Conservation (phyloP, 345 rosid species). For the Capsella bursapastoris region DNA sequence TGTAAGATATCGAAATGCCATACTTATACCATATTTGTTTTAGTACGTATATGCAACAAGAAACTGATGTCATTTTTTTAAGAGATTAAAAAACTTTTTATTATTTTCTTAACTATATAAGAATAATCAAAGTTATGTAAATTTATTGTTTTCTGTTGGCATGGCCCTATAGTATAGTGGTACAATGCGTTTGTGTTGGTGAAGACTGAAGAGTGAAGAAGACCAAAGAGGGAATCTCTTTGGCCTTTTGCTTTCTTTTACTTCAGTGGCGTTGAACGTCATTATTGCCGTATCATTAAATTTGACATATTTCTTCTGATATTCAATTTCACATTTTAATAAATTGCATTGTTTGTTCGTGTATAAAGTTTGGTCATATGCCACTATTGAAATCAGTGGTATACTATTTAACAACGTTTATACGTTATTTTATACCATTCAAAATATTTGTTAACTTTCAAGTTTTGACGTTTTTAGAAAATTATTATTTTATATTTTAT, state of each 20-base stretch:
- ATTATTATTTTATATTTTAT: too few species aligned
- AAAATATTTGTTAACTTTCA: too few species aligned
- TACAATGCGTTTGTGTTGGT: conserved; percentile 34
- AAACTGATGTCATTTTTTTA: conserved; percentile 7
- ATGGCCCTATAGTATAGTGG: neutral
- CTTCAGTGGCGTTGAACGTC: conserved; percentile 40
- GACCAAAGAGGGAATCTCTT: conserved; percentile 34
- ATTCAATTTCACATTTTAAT: too few species aligned
- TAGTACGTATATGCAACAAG: conserved; percentile 4
- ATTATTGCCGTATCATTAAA: conserved; percentile 37
- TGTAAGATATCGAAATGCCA: neutral
- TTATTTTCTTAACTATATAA: conserved; percentile 10
- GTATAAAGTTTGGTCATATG: too few species aligned
- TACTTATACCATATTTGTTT: neutral
- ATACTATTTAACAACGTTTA: too few species aligned
- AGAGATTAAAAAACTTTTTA: neutral
- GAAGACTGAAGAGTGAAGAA: conserved; percentile 18
- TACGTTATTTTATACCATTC: too few species aligned
- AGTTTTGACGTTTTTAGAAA: too few species aligned
- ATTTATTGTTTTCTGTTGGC: neutral
- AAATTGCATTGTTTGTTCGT: too few species aligned
- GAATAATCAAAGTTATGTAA: neutral
- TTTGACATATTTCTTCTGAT: neutral
- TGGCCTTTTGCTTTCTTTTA: conserved; percentile 13
- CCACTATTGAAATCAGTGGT: too few species aligned